Evolutionary conservation across 2,329 filamentous ascomycete species (phyloP), one percentile per base, ranked within the genome.

Genomic region (Madurella mycetomatis): DNA sequence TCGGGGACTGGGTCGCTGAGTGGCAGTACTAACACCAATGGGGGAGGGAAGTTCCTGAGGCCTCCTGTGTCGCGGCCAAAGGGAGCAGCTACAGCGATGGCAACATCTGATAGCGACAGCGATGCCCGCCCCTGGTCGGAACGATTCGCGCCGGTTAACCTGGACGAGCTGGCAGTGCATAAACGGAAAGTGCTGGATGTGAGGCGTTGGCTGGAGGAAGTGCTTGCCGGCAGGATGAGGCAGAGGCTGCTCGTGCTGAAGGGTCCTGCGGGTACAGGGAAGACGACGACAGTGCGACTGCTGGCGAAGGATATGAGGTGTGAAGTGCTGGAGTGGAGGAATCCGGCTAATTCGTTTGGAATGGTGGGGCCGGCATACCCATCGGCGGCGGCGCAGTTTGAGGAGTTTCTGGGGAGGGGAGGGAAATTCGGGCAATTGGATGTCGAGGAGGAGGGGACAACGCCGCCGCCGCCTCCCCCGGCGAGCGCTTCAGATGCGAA

Each of bases 161-260:
- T 96, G 12, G 85, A 91, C 15, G 92, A 97, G 72, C 76, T 99
- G 44, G 92, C 88, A 0, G 92, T 99, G 16, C 92, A 99, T 70
- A 96, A 95, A 75, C 94, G 83, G 64, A 99, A 99, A 70, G 88
- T 97, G 5, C 73, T 83, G 2, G 92, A 97, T 71, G 92, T 97
- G 44, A 82, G 85, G 55, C 78, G 74, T 55, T 97, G 94, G 92
- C 74, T 99, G 34, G 83, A 88, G 42, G 82, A 86, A 65, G 88
- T 90, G 16, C 80, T 90, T 58, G 69, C 72, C 25, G 88, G 89
- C 15, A 75, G 76, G 39, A 72, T 81, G 69, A 76, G 81, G 56
- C 84, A 95, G 75, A 82, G 88, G 56, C 67, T 96, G 54, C 79
- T 96, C 54, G 78, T 99, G 30, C 76, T 99, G 42, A 96, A 95